phyloP scores from a whole-genome alignment of 495 filamentous ascomycete genomes.

The Penicillium odoratum region DNA sequence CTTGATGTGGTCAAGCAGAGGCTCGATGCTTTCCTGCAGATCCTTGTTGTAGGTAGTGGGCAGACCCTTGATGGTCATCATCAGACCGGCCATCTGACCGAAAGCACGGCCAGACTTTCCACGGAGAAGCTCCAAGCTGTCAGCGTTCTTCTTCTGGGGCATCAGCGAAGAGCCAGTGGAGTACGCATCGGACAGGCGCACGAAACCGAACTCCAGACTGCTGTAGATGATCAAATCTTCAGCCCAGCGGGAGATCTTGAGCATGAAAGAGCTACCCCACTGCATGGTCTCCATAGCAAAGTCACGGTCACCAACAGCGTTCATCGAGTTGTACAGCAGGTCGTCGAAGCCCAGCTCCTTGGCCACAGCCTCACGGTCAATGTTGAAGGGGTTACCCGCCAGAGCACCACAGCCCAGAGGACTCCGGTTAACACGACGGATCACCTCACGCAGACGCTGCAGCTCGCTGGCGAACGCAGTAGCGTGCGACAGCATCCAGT shows the following conservation, averaged over 20 bases:
- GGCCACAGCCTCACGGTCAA: constrained; percentile 86
- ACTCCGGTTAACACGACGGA: constrained; percentile 70
- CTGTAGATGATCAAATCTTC: constrained; percentile 92
- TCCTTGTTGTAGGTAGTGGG: constrained; percentile 96
- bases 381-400: constrained; percentile 87
- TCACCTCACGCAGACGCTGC: constrained; percentile 74
- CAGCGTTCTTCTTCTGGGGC: constrained; percentile 83
- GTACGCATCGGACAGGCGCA: constrained; percentile 82
- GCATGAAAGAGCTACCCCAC: constrained; percentile 83
- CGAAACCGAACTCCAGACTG: constrained; percentile 78
- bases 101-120: constrained; percentile 85
- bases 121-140: constrained; percentile 82
- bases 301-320: constrained; percentile 80
- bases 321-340: constrained; percentile 81
- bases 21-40: constrained; percentile 86
- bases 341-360: constrained; percentile 86
- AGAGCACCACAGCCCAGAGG: constrained; percentile 85
- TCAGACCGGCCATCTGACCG: constrained; percentile 86
- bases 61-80: constrained; percentile 83
- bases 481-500: constrained; percentile 82
- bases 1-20: constrained; percentile 84
- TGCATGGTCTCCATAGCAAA: constrained; percentile 90
- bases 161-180: constrained; percentile 82
- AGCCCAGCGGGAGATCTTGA: constrained; percentile 81
- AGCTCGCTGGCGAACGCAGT: constrained; percentile 75